These are phyloP conservation scores for Cyclotella sp. DNA, from an alignment of 108 stramenopile genomes.

Conservation along the genomic window DNA sequence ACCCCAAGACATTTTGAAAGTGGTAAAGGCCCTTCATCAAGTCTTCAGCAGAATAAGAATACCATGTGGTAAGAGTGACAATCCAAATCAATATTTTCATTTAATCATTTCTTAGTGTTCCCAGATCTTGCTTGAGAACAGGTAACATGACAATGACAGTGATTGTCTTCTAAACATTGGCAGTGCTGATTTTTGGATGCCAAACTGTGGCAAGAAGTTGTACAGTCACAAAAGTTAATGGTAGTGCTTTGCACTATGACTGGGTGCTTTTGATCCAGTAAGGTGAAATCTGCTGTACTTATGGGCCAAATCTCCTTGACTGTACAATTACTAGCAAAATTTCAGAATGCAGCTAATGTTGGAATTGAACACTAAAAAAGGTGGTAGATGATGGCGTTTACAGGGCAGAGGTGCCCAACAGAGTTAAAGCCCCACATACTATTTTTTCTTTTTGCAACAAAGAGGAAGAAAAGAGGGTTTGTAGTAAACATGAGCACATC, in stretches of 20 bases:
- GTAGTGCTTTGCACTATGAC: background rate
- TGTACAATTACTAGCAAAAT: background rate
- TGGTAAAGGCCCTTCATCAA: conserved; percentile 19
- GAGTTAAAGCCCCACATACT: too few relatives aligned
- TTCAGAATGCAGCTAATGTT: background rate
- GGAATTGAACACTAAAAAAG: too few relatives aligned
- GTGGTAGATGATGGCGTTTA: too few relatives aligned
- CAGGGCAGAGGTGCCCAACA: too few relatives aligned
- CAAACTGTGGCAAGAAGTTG: background rate
- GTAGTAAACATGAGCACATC: too few relatives aligned
- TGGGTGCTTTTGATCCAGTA: background rate
- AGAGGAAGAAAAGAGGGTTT: too few relatives aligned
- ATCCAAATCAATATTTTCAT: background rate
- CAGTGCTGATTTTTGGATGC: background rate
- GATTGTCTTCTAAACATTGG: conserved; percentile 3
- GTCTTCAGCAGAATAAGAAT: conserved; percentile 5
- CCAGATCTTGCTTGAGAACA: conserved; percentile 5
- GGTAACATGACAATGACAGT: background rate
- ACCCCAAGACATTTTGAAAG: conserved; percentile 29
- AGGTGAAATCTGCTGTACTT: background rate
- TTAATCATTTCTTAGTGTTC: background rate
- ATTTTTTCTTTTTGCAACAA: too few relatives aligned
- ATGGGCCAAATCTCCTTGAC: background rate
- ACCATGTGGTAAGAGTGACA: background rate
- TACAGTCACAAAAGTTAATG: background rate